A percentile compares a stretch with the other conserved stretches of the same genome.
phyloP scores from a whole-genome alignment of 2,329 filamentous ascomycete genomes.

The Blumeriella jaapii region DNA sequence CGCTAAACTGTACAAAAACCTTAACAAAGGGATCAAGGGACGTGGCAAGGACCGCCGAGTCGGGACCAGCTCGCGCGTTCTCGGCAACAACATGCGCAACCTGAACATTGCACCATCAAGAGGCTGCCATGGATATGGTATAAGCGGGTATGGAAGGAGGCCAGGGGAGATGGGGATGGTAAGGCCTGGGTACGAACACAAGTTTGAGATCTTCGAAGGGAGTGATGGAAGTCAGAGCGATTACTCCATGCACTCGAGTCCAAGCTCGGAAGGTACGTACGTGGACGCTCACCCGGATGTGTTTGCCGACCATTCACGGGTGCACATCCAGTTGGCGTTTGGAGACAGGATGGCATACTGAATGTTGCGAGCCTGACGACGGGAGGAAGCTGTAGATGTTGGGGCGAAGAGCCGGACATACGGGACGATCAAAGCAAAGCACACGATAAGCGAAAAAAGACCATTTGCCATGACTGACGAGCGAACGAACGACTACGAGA shows the following conservation, averaged over 20 bases:
- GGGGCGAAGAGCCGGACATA: no score
- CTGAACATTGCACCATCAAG: no score
- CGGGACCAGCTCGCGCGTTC: slow-evolving; percentile 13
- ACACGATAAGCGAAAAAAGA: background rate
- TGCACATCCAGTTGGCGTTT: slow-evolving; percentile 29
- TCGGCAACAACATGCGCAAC: slow-evolving; percentile 9
- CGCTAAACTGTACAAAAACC: slow-evolving; percentile 83
- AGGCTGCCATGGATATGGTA: slow-evolving; percentile 13
- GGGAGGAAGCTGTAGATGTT: no score
- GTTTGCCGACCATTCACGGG: slow-evolving; percentile 16
- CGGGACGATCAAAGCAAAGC: slow-evolving; percentile 6
- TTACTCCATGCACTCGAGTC: no score
- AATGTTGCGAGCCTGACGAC: background rate
- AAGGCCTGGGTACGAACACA: slow-evolving; percentile 8
- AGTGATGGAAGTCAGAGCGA: slow-evolving; percentile 31
- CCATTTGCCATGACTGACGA: slow-evolving; percentile 14
- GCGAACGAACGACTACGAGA: slow-evolving; percentile 7
- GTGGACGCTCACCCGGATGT: slow-evolving; percentile 29
- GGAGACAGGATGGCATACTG: slow-evolving; percentile 34
- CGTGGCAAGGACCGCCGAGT: slow-evolving; percentile 76
- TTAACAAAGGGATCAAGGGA: slow-evolving; percentile 97
- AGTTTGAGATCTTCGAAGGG: slow-evolving; percentile 37
- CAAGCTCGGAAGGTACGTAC: slow-evolving; percentile 30
- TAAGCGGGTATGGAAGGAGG: slow-evolving; percentile 10
- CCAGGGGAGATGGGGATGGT: slow-evolving; percentile 8